phyloP scores from a whole-genome alignment of 192 early-diverging fungal species.

The Linnemannia exigua region DNA sequence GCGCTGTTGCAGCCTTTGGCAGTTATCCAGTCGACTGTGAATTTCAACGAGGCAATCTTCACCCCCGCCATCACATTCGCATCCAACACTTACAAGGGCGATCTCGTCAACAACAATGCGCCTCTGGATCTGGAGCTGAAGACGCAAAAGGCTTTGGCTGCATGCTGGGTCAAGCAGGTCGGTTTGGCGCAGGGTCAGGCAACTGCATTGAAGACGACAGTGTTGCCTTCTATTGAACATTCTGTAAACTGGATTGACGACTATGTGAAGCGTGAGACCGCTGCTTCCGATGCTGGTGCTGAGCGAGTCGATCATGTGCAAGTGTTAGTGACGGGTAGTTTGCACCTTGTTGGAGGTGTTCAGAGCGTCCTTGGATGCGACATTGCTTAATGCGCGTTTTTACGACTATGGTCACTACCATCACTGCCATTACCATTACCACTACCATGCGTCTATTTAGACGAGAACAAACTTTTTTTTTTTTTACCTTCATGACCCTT shows the following conservation, averaged over 20 bases:
- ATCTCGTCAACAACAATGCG: constrained; percentile 82
- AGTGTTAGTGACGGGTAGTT: constrained; percentile 92
- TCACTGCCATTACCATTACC: not conserved
- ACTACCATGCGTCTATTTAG: not conserved
- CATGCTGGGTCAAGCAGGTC: constrained; percentile 63
- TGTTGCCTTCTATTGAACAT: constrained; percentile 73
- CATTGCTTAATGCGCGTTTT: constrained; percentile 37
- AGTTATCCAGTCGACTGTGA: constrained; percentile 50
- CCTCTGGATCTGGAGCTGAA: constrained; percentile 67
- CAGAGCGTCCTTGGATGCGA: constrained; percentile 79
- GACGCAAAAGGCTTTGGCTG: constrained; percentile 73
- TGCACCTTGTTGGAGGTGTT: constrained; percentile 92
- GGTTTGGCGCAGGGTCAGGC: constrained; percentile 12
- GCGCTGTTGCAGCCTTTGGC: constrained; percentile 79
- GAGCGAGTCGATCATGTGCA: constrained; percentile 54
- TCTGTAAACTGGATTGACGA: constrained; percentile 71
- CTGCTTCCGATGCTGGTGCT: not conserved
- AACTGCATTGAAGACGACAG: constrained; percentile 20
- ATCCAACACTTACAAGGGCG: constrained; percentile 59
- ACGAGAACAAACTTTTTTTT: not conserved
- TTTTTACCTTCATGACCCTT: not conserved
- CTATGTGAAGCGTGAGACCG: constrained; percentile 26
- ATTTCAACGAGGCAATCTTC: constrained; percentile 82
- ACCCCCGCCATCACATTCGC: constrained; percentile 78
- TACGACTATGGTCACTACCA: not conserved